Base-by-base conservation (phyloP, 257 asterid species). In the Nemophila menziesii region DNA sequence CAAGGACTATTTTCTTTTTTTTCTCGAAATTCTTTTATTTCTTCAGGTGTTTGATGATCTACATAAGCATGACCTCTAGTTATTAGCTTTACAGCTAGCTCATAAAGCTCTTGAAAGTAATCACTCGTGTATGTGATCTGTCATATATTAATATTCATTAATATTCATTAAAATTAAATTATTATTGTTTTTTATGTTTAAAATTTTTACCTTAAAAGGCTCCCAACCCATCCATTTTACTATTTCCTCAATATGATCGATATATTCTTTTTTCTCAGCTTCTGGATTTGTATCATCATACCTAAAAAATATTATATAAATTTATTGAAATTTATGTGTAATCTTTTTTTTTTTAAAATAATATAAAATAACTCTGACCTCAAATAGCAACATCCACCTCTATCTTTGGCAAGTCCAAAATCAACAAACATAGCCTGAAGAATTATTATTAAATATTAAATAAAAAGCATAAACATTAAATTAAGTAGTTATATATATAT, bases 211-310 rank as follows among this genome's bases (percentile, higher is more conserved):
- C 96, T 84, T 80, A 55, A 73, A 80, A 46, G 98, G 94, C 63
- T 80, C 72, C 98, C 98, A 89, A 51, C 98, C 98, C 93, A 84
- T 84, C 98, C 98, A 84, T 33, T 82, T 55, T 29, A 84, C 98
- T 63, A 89, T 84, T 66, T 89, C 96, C 72, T 74, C 67, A 36
- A 84, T 89, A 49, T 84, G 96, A 63, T 89, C 81, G 3, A 89
- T 89, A 46, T 89, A 89, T 67, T 89, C 98, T 52, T 76, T 76
- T 68, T 84, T 89, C 58, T 84, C 98, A 56, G 98, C 98, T 70
- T 89, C 96, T 13, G 96, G 96, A 53, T 90, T 90, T 54, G 99
- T 90, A 56, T 90, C 96, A 65, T 90, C 99, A 56, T 54, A 90
- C 66, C 96, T 90, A 60, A 33, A 29, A 5, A 3, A 29, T 29